Evolutionary conservation across 768 basidiomycete species (phyloP).

Genomic region (Nevesoporus exiguus): DNA sequence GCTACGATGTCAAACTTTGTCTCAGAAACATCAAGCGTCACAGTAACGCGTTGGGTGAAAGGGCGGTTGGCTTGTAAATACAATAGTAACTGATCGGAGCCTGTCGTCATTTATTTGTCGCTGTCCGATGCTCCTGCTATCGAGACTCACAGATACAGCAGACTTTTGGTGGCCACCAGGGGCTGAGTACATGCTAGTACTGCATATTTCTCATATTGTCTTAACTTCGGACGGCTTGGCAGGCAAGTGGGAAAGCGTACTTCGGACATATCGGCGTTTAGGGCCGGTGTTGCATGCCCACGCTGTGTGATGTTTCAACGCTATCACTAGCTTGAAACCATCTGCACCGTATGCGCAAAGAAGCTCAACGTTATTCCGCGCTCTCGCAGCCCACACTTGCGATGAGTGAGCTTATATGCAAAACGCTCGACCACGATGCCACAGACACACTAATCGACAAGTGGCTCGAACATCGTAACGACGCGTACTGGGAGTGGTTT

Average conservation of each 20-base stretch:
- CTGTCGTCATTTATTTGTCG: no score
- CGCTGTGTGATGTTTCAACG: neutral
- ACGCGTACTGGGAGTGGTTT: slow-evolving; percentile 78
- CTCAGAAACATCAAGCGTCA: no score
- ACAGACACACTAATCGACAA: slow-evolving; percentile 80
- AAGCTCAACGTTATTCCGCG: slow-evolving; percentile 50
- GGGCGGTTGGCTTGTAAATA: no score
- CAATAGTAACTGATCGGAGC: no score
- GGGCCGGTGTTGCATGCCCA: slow-evolving; percentile 21
- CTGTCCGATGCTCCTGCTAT: no score
- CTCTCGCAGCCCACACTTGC: slow-evolving; percentile 62
- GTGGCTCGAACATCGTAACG: slow-evolving; percentile 77
- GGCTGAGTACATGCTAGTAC: no score
- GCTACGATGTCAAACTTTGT: no score
- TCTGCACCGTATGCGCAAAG: slow-evolving; percentile 20
- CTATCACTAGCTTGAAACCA: slow-evolving; percentile 18
- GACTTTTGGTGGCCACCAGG: no score
- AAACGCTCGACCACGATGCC: slow-evolving; percentile 70
- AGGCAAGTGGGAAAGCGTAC: no score
- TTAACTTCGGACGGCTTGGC: slow-evolving; percentile 5
- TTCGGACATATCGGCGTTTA: slow-evolving; percentile 16
- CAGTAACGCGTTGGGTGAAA: no score
- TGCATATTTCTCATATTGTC: no score
- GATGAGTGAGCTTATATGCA: slow-evolving; percentile 78
- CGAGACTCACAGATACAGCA: no score